Evolutionary conservation across 2,329 filamentous ascomycete genomes (phyloP), one percentile per base, ranked within the genome.

Genomic region (Ustilaginoidea virens): DNA sequence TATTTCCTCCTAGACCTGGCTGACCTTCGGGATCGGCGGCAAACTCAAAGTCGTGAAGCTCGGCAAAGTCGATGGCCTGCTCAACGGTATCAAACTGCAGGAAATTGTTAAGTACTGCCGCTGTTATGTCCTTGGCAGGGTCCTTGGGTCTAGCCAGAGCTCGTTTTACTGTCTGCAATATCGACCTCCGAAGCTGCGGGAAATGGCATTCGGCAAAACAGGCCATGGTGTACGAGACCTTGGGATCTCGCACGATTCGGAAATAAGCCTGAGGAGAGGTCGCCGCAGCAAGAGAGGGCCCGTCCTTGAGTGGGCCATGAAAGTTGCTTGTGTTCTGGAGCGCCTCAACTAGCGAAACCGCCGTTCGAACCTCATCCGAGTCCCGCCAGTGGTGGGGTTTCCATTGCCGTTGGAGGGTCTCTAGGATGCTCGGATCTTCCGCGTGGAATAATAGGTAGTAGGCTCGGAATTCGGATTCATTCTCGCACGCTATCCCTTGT

Each of bases 181-280:
- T 65, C 9, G 63, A 60, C 30, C 69, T 67, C 23, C 74, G 69
- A 18, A 77, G 53, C 20, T 61, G 57, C 23, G 68, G 66, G 33
- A 79, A 76, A 41, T 75, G 70, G n/a, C 73, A 67, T 41, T 78
- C 73, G 5, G 72, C 72, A 34, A 79, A 66, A 39, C 74, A 78
- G 10, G 72, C 74, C 69, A 78, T 75, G 1, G 70, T 75, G 42
- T 78, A 79, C 1, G 74, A 77, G 3, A 75, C 64, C 11, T 56
- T 51, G 0, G 57, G 53, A 23, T 64, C 59, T 37, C 68, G 58
- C 17, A 78, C 54, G 27, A 78, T 71, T 15, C 62, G 57, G 42
- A 78, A 76, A 45, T 67, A 76, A 12, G 64, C 59, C 15, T 58
- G 53, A 25, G 61, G 67, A 5, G 58, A 56, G 13, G 60, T 59